These are phyloP conservation scores for Eutrema heterophyllum DNA, from an alignment of 345 rosid species.

Conservation along the genomic window DNA sequence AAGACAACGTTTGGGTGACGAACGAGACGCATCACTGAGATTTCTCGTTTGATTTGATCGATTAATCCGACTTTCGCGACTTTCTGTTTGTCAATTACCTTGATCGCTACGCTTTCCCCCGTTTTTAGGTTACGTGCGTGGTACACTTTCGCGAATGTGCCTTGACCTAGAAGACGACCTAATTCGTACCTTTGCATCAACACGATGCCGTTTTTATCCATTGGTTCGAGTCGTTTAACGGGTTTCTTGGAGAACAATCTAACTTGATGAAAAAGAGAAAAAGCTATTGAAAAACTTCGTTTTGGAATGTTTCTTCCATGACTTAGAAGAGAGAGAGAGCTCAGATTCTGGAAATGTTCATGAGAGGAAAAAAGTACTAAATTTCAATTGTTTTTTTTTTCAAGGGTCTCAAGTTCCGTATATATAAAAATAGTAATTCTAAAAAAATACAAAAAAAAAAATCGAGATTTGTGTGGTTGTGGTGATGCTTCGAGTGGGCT, in stretches of 20 bases:
- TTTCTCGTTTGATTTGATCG: slow-evolving; percentile 83
- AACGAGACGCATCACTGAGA: slow-evolving; percentile 78
- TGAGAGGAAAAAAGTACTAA: not conserved
- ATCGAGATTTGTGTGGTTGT: slow-evolving; percentile 17
- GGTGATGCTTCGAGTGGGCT: not conserved
- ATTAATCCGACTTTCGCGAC: slow-evolving; percentile 53
- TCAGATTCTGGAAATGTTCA: slow-evolving; percentile 14
- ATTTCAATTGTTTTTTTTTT: not conserved
- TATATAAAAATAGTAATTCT: slow-evolving; percentile 18
- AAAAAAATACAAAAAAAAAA: not conserved
- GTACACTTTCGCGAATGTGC: slow-evolving; percentile 89
- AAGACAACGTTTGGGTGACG: slow-evolving; percentile 69
- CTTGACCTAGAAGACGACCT: slow-evolving; percentile 73
- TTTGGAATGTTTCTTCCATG: slow-evolving; percentile 6
- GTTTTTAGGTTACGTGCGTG: slow-evolving; percentile 53
- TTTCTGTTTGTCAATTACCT: slow-evolving; percentile 69
- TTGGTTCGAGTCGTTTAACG: not conserved
- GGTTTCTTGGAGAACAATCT: not conserved
- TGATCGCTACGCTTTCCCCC: slow-evolving; percentile 67
- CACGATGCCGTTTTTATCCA: slow-evolving; percentile 56
- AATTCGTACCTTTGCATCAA: slow-evolving; percentile 70
- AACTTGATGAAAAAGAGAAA: not conserved
- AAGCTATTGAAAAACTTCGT: not conserved
- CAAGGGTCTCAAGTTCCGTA: not conserved
- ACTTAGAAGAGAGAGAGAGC: not conserved